Conservation (phyloP, 78 protist genomes). For the Pelomyxa schiedti region DNA sequence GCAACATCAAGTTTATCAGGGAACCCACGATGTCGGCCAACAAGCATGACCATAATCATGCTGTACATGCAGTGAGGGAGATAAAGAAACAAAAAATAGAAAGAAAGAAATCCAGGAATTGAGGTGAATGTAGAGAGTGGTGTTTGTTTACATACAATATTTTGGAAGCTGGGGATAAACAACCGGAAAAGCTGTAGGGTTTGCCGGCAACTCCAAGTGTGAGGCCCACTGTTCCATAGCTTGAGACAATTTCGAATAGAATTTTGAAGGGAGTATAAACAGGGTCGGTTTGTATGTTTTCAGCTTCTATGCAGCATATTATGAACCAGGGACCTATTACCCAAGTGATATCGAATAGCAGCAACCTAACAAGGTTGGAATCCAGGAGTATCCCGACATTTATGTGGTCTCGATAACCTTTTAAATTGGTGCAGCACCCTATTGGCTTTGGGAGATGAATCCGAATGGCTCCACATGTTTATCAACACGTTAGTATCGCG, state of each 20-base stretch:
- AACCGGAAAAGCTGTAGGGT: neutral
- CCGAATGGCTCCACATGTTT: neutral
- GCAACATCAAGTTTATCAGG: neutral
- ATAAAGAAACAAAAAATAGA: too few relatives aligned
- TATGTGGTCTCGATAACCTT: too few relatives aligned
- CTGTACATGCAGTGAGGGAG: too few relatives aligned
- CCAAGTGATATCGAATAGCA: neutral
- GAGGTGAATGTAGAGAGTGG: too few relatives aligned
- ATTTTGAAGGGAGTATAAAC: neutral
- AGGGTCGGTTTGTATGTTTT: neutral
- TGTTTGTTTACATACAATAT: too few relatives aligned
- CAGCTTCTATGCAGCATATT: neutral
- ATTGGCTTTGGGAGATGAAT: neutral
- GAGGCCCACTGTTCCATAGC: conserved; percentile 9
- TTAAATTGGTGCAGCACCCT: neutral
- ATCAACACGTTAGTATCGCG: neutral
- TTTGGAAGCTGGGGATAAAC: neutral
- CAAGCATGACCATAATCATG: neutral
- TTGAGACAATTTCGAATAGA: neutral
- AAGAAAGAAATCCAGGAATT: too few relatives aligned
- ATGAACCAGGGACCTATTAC: neutral
- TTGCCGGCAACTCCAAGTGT: neutral
- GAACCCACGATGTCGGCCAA: conserved; percentile 9
- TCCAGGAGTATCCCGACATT: too few relatives aligned
- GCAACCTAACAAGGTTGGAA: too few relatives aligned